phyloP scores from a whole-genome alignment of 208 protist genomes.

The Leishmania turanica region DNA sequence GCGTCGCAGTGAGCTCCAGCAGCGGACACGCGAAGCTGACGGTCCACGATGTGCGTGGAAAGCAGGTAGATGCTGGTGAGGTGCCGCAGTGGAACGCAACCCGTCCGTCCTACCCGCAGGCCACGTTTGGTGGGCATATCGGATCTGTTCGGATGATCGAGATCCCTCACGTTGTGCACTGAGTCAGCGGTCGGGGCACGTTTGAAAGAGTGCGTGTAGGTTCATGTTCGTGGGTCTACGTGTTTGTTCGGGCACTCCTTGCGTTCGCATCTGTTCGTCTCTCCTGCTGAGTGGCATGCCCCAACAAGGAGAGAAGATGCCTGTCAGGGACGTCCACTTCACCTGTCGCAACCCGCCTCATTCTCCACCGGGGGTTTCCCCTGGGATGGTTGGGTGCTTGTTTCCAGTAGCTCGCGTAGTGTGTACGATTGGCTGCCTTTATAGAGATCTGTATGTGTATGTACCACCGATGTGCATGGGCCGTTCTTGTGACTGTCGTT shows the following conservation, averaged over 20 bases:
- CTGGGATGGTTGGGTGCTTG: neutral
- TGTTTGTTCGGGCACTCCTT: neutral
- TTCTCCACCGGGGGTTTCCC: neutral
- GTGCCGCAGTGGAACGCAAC: slow-evolving; percentile 84
- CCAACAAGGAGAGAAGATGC: too few species aligned
- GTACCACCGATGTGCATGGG: too few species aligned
- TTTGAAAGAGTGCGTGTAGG: neutral
- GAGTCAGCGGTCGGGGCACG: neutral
- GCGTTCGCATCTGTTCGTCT: neutral
- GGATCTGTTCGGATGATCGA: slow-evolving; percentile 71
- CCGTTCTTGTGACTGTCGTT: neutral
- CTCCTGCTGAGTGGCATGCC: neutral
- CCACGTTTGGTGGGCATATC: slow-evolving; percentile 82
- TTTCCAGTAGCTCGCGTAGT: neutral
- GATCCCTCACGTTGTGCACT: slow-evolving; percentile 45
- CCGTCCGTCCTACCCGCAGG: slow-evolving; percentile 76
- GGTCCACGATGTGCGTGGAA: slow-evolving; percentile 69
- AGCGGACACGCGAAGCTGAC: slow-evolving; percentile 75
- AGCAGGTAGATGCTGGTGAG: slow-evolving; percentile 69
- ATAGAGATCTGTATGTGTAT: too few species aligned
- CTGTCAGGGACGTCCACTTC: too few species aligned
- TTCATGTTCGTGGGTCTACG: neutral
- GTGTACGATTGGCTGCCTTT: neutral
- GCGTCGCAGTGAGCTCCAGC: slow-evolving; percentile 52
- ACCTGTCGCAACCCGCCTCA: too few species aligned